These are phyloP conservation scores for Millerozyma miso DNA, from an alignment of 805 yeast species.

Conservation along the genomic window DNA sequence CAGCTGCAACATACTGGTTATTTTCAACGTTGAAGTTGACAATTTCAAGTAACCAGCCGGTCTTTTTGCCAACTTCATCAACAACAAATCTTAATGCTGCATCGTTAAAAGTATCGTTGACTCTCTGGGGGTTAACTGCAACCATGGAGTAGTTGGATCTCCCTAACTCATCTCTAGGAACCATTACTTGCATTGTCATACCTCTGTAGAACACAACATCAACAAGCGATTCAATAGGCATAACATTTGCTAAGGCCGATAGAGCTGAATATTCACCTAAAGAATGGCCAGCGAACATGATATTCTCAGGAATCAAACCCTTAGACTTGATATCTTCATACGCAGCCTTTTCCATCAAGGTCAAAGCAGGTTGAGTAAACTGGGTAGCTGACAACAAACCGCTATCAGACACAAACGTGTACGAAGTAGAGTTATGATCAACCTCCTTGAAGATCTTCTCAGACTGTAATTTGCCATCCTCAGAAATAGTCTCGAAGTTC, in stretches of 20 bases:
- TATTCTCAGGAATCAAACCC: constrained; percentile 91
- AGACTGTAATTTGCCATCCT: constrained; percentile 75
- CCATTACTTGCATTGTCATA: constrained; percentile 99
- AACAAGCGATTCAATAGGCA: constrained; percentile 96
- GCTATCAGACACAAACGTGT: constrained; percentile 86
- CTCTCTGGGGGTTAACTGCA: constrained; percentile 96
- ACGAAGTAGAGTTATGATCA: constrained; percentile 73
- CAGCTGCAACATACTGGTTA: constrained; percentile 98
- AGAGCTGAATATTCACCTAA: constrained; percentile 98
- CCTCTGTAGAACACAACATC: constrained; percentile 99
- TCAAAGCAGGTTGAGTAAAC: constrained; percentile 98
- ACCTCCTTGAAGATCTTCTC: constrained; percentile 96
- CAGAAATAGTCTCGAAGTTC: constrained; percentile 95
- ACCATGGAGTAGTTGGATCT: constrained; percentile 99
- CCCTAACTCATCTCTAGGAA: constrained; percentile 91
- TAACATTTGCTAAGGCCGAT: constrained; percentile 94
- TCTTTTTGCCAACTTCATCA: constrained; percentile 75
- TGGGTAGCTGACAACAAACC: constrained; percentile 98
- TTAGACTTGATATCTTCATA: constrained; percentile 95
- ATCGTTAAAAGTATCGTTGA: constrained; percentile 82
- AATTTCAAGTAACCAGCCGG: constrained; percentile 94
- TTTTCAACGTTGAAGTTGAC: constrained; percentile 98
- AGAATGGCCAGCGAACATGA: constrained; percentile 98
- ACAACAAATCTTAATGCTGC: constrained; percentile 93
- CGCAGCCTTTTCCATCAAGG: constrained; percentile 98